A percentile compares a stretch with the other conserved stretches of the same genome.
Evolutionary conservation across 1,284 basidiomycete genomes (phyloP).

Genomic region (Baeospora myosura): DNA sequence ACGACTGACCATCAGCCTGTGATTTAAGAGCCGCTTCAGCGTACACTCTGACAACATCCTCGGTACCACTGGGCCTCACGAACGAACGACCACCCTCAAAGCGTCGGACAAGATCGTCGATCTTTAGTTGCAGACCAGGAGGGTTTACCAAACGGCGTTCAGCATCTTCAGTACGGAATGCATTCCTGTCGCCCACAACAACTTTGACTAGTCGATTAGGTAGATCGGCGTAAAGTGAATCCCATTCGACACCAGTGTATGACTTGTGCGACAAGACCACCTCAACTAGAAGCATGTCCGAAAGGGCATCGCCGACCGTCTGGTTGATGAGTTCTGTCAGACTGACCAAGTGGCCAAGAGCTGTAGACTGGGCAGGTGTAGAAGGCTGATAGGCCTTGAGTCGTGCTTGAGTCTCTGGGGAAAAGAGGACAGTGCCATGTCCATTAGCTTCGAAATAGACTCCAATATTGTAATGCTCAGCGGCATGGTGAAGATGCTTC

Average conservation of each 20-base stretch:
- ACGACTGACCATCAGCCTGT: constrained; percentile 74
- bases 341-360: constrained; percentile 70
- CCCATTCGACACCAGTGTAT: constrained; percentile 86
- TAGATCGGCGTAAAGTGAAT: constrained; percentile 87
- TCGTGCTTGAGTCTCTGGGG: constrained; percentile 57
- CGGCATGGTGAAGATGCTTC: constrained; percentile 97
- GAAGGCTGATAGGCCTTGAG: constrained; percentile 63
- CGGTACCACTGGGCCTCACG: constrained; percentile 95
- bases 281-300: constrained; percentile 95
- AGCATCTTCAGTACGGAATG: constrained; percentile 91
- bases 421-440: constrained; percentile 96
- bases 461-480: constrained; percentile 88
- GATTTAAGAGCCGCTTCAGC: constrained; percentile 78
- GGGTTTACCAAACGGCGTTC: constrained; percentile 85
- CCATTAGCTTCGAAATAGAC: constrained; percentile 99
- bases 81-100: constrained; percentile 87
- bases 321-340: constrained; percentile 91
- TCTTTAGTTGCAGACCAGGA: constrained; percentile 73
- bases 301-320: constrained; percentile 95
- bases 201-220: constrained; percentile 98
- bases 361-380: constrained; percentile 74
- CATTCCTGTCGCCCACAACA: constrained; percentile 74
- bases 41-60: constrained; percentile 97
- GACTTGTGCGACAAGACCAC: constrained; percentile 84
- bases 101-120: constrained; percentile 78